These are phyloP conservation scores for Quercus rubra DNA, from an alignment of 306 rosid genomes.

Conservation along the genomic window DNA sequence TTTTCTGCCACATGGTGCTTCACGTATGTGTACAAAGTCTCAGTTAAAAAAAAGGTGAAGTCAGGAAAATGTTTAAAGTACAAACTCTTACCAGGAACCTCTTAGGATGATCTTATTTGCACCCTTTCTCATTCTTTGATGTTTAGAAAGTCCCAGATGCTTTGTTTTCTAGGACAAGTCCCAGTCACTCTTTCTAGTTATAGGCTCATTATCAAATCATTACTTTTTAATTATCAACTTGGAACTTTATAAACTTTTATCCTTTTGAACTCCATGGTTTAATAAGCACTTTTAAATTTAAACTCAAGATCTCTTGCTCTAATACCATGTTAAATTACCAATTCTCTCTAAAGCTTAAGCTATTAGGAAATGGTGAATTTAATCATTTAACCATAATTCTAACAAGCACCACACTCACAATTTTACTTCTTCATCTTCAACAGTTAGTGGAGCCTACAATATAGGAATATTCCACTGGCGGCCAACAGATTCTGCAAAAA, in stretches of 20 bases:
- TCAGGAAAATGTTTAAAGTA: neutral
- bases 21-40: neutral
- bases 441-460: conserved; percentile 83
- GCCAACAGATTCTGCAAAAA: conserved; percentile 78
- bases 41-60: neutral
- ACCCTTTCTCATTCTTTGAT: neutral
- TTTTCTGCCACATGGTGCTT: neutral
- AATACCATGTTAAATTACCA: no score
- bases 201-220: neutral
- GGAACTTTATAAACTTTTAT: neutral
- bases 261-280: neutral
- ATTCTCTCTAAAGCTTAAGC: no score
- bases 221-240: neutral
- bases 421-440: conserved; percentile 12
- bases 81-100: neutral
- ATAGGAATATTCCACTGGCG: conserved; percentile 98
- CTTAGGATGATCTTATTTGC: neutral
- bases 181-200: neutral
- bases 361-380: no score
- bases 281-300: neutral
- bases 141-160: neutral
- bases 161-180: neutral
- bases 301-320: no score
- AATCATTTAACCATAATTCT: neutral
- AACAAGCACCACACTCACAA: conserved; percentile 6